These are phyloP conservation scores for Pseudogymnoascus sp. DNA, from an alignment of 2,329 filamentous ascomycete species.

Conservation along the genomic window DNA sequence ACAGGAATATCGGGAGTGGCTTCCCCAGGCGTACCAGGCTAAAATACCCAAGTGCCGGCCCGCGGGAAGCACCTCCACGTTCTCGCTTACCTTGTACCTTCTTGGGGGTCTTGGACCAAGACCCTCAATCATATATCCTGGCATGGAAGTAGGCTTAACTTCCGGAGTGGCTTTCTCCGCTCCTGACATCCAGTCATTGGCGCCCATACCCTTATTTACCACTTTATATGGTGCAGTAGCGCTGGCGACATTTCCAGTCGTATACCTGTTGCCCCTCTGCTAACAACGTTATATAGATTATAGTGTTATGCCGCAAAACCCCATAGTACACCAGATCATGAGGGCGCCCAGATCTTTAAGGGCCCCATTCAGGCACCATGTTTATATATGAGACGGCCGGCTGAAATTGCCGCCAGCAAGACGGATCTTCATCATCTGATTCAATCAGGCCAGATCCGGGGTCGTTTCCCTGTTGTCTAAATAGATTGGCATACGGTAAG, in stretches of 20 bases:
- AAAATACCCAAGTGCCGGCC: slow-evolving; percentile 3
- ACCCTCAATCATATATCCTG: not conserved
- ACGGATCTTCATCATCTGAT: slow-evolving; percentile 2
- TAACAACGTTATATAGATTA: not conserved
- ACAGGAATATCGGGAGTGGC: not conserved
- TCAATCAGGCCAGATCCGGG: not conserved
- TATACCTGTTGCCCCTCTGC: not conserved
- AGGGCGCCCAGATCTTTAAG: not conserved
- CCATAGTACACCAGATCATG: not conserved
- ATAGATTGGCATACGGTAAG: not conserved
- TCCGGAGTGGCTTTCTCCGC: not conserved
- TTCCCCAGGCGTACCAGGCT: not conserved
- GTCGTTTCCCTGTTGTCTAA: not conserved
- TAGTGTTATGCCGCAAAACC: not conserved
- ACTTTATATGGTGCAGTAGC: slow-evolving; percentile 1
- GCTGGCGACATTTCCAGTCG: not conserved
- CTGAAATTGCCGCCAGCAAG: not conserved
- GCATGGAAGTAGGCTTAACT: not conserved
- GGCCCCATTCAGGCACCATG: not conserved
- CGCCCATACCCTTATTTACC: not conserved
- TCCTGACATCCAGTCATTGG: not conserved
- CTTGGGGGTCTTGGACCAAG: not conserved
- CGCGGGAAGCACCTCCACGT: not conserved
- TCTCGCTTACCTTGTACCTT: not conserved
- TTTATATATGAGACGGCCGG: slow-evolving; percentile 3